These are phyloP conservation scores for Tulasnella sp. DNA, from an alignment of 768 basidiomycete genomes.

Conservation along the genomic window DNA sequence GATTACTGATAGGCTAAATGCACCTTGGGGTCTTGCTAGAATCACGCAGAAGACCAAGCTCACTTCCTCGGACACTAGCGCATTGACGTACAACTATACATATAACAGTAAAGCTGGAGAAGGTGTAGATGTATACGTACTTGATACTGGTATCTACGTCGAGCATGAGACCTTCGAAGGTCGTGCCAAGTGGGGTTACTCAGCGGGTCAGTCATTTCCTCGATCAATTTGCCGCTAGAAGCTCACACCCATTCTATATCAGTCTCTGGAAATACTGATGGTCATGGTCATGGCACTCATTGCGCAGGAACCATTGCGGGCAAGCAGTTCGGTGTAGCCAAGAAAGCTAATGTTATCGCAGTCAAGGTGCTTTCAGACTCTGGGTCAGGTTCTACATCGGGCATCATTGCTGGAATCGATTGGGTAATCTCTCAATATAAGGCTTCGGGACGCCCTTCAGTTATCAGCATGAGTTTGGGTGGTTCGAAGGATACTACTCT, in stretches of 20 bases:
- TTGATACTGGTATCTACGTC: conserved; percentile 27
- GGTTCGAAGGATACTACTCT: background rate
- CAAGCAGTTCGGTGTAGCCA: conserved; percentile 85
- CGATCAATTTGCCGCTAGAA: conserved; percentile 30
- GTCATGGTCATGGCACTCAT: conserved; percentile 35
- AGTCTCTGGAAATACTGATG: conserved; percentile 24
- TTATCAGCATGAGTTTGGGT: background rate
- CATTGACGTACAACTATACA: background rate
- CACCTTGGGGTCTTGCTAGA: conserved; percentile 3
- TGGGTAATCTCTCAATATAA: background rate
- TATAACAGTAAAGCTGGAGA: conserved; percentile 21
- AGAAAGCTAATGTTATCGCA: conserved; percentile 75
- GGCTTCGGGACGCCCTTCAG: background rate
- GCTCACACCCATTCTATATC: background rate
- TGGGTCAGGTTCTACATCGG: conserved; percentile 25
- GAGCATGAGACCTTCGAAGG: conserved; percentile 29
- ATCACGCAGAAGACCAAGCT: background rate
- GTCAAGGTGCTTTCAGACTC: conserved; percentile 52
- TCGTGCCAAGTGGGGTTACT: conserved; percentile 32
- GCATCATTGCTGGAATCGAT: background rate
- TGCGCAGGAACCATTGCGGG: conserved; percentile 88
- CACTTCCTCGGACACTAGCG: background rate
- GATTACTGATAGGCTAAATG: background rate
- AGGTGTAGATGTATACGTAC: conserved; percentile 33
- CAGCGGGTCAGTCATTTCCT: conserved; percentile 20